These are phyloP conservation scores for Zelonia costaricensis DNA, from an alignment of 208 protist species.

Conservation along the genomic window DNA sequence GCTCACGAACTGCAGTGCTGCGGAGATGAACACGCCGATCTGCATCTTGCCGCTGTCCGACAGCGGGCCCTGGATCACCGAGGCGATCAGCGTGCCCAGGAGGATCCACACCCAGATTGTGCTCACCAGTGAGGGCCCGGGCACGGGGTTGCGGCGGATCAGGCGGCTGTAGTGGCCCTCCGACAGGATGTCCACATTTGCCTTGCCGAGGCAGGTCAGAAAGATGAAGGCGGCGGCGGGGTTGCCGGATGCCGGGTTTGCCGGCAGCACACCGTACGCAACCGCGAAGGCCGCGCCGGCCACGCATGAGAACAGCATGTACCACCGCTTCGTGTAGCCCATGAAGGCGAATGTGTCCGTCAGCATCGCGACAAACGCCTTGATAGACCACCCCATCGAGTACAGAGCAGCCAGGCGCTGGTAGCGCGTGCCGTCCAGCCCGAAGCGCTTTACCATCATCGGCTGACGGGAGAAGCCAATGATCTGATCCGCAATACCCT, in stretches of 20 bases:
- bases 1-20: conserved; percentile 30
- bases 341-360: conserved; percentile 41
- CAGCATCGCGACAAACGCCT: conserved; percentile 46
- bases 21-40: conserved; percentile 35
- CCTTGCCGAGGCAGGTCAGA: conserved; percentile 33
- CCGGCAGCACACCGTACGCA: conserved; percentile 40
- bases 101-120: conserved; percentile 43
- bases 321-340: conserved; percentile 57
- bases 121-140: conserved; percentile 39
- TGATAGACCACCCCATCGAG: conserved; percentile 43
- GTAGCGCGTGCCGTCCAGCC: conserved; percentile 21
- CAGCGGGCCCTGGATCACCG: conserved; percentile 43
- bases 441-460: conserved; percentile 42
- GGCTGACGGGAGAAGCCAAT: conserved; percentile 32
- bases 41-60: conserved; percentile 29
- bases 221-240: conserved; percentile 46
- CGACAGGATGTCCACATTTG: conserved; percentile 56
- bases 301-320: conserved; percentile 35
- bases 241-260: conserved; percentile 23
- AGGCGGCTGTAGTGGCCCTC: conserved; percentile 55
- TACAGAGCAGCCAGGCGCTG: conserved; percentile 34
- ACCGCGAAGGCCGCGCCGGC: conserved; percentile 26
- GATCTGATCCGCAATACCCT: conserved; percentile 39
- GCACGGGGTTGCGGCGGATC: conserved; percentile 24
- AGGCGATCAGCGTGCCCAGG: conserved; percentile 35